Evolutionary conservation across 2,329 filamentous ascomycete genomes (phyloP), one percentile per base, ranked within the genome.

Genomic region (Stemphylium beticola): DNA sequence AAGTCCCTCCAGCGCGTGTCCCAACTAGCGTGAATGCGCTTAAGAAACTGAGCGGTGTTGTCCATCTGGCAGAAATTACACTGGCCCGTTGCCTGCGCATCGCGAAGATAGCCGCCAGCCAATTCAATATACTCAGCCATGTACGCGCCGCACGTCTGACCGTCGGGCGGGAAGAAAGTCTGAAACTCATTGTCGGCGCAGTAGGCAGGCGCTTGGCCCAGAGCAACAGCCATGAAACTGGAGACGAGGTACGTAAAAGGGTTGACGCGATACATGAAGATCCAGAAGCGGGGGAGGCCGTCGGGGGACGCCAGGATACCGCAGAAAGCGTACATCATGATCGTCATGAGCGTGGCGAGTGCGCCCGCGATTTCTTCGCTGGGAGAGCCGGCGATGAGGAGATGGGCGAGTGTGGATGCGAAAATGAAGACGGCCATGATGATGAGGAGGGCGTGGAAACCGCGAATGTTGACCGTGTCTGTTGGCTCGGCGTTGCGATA

Each of bases 241-340:
- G 83, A 85, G 7, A 86, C 78, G 9, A 84, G 80, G 72, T 90
- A 91, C 0, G 86, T 89, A 57, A 90, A 86, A 0, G 87, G 87
- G 0, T 83, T 86, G 15, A 86, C 78, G 17, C 85, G 81, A 72
- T 91, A 89, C 88, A 92, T 91, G 77, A 90, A 92, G 61, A 86
- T 87, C 89, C 89, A 92, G 77, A 92, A 92, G 0, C 84, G 79
- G 0, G 89, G 88, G 1, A 92, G 78, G 0, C 80, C 79, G 2
- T 71, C 56, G 0, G 86, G 83, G 0, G 81, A 74, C 52, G 87
- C 84, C 39, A 91, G 77, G 4, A 91, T 87, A 65, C 87, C 81
- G 53, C 78, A 66, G 48, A 70, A 71, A 4, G 67, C 58, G n/a
- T 70, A 68, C 72, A 60, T 77, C 72, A 83, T 81, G 32, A 81